Conservation (phyloP, 2,329 filamentous ascomycete species). For the Bipolaris cookei region DNA sequence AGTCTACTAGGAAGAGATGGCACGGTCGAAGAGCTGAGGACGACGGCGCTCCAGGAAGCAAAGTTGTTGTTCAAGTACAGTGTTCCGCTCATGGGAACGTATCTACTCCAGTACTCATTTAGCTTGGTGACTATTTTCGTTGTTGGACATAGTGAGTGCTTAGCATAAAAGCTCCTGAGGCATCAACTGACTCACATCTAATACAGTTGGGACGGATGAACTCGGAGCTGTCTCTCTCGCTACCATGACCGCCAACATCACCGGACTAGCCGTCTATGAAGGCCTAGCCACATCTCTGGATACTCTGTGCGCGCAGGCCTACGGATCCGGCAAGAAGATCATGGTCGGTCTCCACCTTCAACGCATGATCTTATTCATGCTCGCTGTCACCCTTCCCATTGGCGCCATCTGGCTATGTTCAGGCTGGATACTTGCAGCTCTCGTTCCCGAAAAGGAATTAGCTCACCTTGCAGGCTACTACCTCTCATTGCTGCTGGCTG, state of each 20-base stretch:
- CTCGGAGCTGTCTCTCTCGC: conserved; percentile 61
- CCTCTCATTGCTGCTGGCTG: conserved; percentile 56
- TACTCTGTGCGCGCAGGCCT: conserved; percentile 60
- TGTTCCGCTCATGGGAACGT: conserved; percentile 60
- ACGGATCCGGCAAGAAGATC: conserved; percentile 56
- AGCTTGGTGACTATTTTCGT: conserved; percentile 60
- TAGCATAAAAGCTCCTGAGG: neutral
- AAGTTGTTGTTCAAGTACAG: conserved; percentile 53
- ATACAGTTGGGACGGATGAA: conserved; percentile 56
- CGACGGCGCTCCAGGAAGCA: conserved; percentile 37
- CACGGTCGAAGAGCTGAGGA: conserved; percentile 29
- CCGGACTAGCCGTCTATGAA: conserved; percentile 59
- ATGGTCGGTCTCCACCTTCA: conserved; percentile 61
- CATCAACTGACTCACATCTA: neutral
- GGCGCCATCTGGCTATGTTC: conserved; percentile 58
- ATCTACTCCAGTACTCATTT: conserved; percentile 62
- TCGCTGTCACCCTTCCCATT: conserved; percentile 57
- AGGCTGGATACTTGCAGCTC: conserved; percentile 53
- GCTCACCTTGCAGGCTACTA: conserved; percentile 59
- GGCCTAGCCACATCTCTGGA: conserved; percentile 60
- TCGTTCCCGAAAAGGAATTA: conserved; percentile 57
- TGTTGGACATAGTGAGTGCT: conserved; percentile 54
- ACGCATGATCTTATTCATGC: conserved; percentile 60
- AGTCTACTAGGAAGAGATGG: conserved; percentile 32
- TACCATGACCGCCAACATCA: conserved; percentile 62